A percentile compares a stretch with the other conserved stretches of the same genome.
Conservation (phyloP, 441 rosid species). For the Cnidoscolus chayamansa region DNA sequence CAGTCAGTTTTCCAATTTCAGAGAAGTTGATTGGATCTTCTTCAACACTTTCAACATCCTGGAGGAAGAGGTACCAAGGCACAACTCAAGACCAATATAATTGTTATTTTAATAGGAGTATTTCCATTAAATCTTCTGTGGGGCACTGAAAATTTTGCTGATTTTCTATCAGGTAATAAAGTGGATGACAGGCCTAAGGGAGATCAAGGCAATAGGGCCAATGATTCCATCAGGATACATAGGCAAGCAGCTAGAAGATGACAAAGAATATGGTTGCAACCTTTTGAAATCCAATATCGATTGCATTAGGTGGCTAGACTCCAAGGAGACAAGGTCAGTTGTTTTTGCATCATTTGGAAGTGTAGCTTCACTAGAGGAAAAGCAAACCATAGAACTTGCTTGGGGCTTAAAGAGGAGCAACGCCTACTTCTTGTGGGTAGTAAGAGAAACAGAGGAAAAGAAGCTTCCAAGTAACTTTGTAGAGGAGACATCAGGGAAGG, state of each 20-base stretch:
- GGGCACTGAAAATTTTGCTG: too few relatives aligned
- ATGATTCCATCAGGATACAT: constrained; percentile 34
- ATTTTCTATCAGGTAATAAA: constrained; percentile 9
- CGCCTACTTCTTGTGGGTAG: constrained; percentile 46
- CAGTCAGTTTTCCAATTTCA: constrained; percentile 25
- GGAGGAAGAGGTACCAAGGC: constrained; percentile 30
- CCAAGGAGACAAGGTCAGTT: constrained; percentile 32
- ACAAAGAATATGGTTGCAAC: constrained; percentile 34
- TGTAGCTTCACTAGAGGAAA: constrained; percentile 31
- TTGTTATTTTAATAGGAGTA: too few relatives aligned
- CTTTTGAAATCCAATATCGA: constrained; percentile 32
- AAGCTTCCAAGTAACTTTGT: constrained; percentile 37
- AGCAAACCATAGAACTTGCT: constrained; percentile 44
- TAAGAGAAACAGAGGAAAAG: constrained; percentile 36
- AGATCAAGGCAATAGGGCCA: constrained; percentile 27
- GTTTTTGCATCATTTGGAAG: constrained; percentile 54
- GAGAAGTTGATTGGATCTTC: constrained; percentile 27
- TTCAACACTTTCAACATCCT: constrained; percentile 30
- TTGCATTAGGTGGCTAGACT: constrained; percentile 44
- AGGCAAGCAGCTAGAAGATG: constrained; percentile 28
- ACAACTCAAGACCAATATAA: too few relatives aligned
- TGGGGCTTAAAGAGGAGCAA: constrained; percentile 32
- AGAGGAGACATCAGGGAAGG: constrained; percentile 28
- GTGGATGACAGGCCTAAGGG: constrained; percentile 13
- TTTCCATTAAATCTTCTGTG: background rate